Evolutionary conservation across 164 flowering plant genomes (phyloP), one percentile per base, ranked within the genome.

Genomic region (Cinnamomum chago): DNA sequence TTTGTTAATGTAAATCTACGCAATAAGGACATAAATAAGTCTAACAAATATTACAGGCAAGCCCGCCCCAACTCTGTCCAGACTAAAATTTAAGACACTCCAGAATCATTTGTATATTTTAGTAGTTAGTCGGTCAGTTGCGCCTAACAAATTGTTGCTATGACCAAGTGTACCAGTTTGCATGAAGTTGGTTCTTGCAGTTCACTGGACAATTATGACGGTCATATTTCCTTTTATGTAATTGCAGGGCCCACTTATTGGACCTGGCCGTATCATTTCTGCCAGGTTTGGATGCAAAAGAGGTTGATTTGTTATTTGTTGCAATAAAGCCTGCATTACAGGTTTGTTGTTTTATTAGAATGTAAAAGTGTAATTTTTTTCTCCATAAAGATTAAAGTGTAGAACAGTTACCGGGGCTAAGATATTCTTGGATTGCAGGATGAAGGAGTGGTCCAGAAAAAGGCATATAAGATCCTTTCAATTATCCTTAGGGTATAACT

Each of bases 401-500:
- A 58, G 72, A 64, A 35, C 12, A 17, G 69, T 33, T 69, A 33
- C 60, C 14, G 50, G 67, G 72, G 67, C 52, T 24, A 58, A 60
- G 62, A 65, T 75, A 23, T 72, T 74, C 62, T 60, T 73, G 24
- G 40, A 62, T 76, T 86, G 81, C 88, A 94, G 98, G 95, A 89
- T 75, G 76, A 6, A 67, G 93, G 97, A 76, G 55, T 89, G 76
- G 76, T 94, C 74, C 98, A 96, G 84, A 96, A 94, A 84, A 94
- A 91, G 83, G 97, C 97, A 40, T 96, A 94, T 82, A 96, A 90
- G 84, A 93, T 88, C 75, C 93, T 92, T 58, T 90, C 97, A 62
- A 65, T 83, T 25, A 86, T 96, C 76, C 88, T 96, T 70, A 87
- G 74, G 97, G 99, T 92, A 83, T 64, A 62, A 20, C n/a, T 55